Evolutionary conservation across 192 early-diverging fungal species (phyloP).

Genomic region (Entomortierella parvispora): DNA sequence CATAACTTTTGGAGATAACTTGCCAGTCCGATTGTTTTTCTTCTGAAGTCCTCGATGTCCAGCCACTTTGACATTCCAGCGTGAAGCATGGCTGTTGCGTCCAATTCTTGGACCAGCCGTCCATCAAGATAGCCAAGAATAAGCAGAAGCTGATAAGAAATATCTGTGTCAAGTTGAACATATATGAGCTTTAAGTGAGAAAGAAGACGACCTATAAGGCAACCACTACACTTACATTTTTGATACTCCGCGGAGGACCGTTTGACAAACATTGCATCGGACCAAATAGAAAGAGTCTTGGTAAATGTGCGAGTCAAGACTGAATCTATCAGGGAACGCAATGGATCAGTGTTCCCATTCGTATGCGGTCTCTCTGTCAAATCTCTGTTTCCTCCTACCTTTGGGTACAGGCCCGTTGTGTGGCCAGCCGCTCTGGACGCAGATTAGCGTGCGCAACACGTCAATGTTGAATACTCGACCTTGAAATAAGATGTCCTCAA

Average conservation of each 20-base stretch:
- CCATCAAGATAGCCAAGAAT: constrained; percentile 34
- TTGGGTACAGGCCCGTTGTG: constrained; percentile 4
- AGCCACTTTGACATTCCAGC: constrained; percentile 32
- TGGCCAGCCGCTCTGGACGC: constrained; percentile 48
- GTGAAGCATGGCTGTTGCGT: constrained; percentile 10
- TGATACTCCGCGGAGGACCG: constrained; percentile 38
- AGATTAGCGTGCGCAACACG: constrained; percentile 28
- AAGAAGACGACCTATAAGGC: too few species aligned
- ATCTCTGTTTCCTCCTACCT: too few species aligned
- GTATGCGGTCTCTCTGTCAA: too few species aligned
- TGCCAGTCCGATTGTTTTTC: constrained; percentile 24
- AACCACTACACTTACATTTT: constrained; percentile 45
- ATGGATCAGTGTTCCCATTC: too few species aligned
- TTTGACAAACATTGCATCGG: constrained; percentile 38
- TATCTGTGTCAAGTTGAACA: constrained; percentile 1
- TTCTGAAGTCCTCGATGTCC: constrained; percentile 23
- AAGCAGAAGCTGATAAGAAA: constrained; percentile 33
- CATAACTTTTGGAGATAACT: too few species aligned
- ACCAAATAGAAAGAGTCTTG: constrained; percentile 34
- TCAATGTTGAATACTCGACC: constrained; percentile 21
- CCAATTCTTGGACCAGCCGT: constrained; percentile 2
- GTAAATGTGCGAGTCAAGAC: constrained; percentile 17
- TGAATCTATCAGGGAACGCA: too few species aligned
- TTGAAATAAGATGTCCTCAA: constrained; percentile 16
- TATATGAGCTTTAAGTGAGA: too few species aligned